Evolutionary conservation across 805 yeast species (phyloP).

Genomic region (Ogataea allantospora): DNA sequence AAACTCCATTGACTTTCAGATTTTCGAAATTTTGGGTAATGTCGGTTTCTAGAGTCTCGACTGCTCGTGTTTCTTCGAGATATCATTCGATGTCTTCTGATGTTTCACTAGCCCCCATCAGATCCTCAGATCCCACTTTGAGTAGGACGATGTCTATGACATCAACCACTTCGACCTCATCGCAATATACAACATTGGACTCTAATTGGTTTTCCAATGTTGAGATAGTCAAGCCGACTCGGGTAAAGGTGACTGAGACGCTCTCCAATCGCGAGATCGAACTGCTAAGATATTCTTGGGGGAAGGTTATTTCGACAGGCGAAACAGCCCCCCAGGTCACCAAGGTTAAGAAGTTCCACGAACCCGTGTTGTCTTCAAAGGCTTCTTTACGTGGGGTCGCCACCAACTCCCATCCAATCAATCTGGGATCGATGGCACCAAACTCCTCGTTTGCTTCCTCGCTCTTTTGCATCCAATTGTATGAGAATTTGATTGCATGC

Average conservation of each 20-base stretch:
- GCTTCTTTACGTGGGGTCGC: slow-evolving; percentile 4
- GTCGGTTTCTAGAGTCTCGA: slow-evolving; percentile 11
- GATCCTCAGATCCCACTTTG: slow-evolving; percentile 5
- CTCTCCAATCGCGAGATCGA: slow-evolving; percentile 41
- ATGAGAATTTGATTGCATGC: slow-evolving; percentile 62
- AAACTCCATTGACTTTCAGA: background rate
- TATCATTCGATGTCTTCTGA: slow-evolving; percentile 6
- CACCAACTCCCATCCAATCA: slow-evolving; percentile 1
- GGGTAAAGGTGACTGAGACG: slow-evolving; percentile 23
- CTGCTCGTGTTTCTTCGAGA: slow-evolving; percentile 1
- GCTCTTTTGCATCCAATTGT: slow-evolving; percentile 73
- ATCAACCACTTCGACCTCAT: slow-evolving; percentile 6
- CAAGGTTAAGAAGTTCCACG: background rate
- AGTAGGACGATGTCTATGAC: no score
- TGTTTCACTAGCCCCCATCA: no score
- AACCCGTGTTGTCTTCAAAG: background rate
- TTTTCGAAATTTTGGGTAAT: background rate
- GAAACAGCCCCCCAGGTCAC: slow-evolving; percentile 2
- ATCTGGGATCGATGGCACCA: slow-evolving; percentile 6
- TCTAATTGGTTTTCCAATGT: slow-evolving; percentile 36
- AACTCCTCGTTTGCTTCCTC: slow-evolving; percentile 47
- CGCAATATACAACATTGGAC: slow-evolving; percentile 30
- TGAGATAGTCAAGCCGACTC: slow-evolving; percentile 27
- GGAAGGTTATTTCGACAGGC: slow-evolving; percentile 32
- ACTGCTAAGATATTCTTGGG: slow-evolving; percentile 47